Evolutionary conservation across 164 flowering plant genomes (phyloP).

Genomic region (Vitis cinerea): DNA sequence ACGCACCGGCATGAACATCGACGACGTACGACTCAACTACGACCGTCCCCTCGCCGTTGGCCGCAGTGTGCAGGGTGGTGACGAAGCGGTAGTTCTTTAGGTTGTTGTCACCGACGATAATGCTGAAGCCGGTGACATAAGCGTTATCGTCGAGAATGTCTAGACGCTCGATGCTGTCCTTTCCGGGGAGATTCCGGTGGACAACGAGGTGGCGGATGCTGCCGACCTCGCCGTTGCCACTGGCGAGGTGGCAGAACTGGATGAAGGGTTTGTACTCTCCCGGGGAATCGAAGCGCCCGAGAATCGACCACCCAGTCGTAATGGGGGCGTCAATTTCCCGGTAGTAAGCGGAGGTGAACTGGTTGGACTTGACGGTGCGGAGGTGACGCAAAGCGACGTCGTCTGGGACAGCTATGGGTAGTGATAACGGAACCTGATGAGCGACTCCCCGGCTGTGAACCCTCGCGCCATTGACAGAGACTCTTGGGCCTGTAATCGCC

Average conservation of each 20-base stretch:
- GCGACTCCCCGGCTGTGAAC: too few species aligned
- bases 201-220: slow-evolving; percentile 60
- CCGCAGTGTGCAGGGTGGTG: slow-evolving; percentile 26
- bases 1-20: slow-evolving; percentile 30
- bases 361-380: slow-evolving; percentile 54
- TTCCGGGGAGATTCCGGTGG: slow-evolving; percentile 76
- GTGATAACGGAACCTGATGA: too few species aligned
- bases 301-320: slow-evolving; percentile 75
- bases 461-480: too few species aligned
- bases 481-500: too few species aligned
- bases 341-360: slow-evolving; percentile 70
- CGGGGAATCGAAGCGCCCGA: slow-evolving; percentile 87
- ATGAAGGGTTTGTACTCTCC: slow-evolving; percentile 73
- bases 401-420: too few species aligned
- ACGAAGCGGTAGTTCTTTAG: slow-evolving; percentile 31
- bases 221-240: slow-evolving; percentile 66
- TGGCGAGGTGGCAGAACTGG: slow-evolving; percentile 63
- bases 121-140: slow-evolving; percentile 71
- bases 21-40: slow-evolving; percentile 33
- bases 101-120: slow-evolving; percentile 53
- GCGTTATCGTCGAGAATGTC: slow-evolving; percentile 83
- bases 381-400: slow-evolving; percentile 47
- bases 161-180: slow-evolving; percentile 59
- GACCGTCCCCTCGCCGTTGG: slow-evolving; percentile 12
- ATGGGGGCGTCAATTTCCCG: slow-evolving; percentile 65